These are phyloP conservation scores for Tricholoma saponaceum DNA, from an alignment of 768 basidiomycete species.

Conservation along the genomic window DNA sequence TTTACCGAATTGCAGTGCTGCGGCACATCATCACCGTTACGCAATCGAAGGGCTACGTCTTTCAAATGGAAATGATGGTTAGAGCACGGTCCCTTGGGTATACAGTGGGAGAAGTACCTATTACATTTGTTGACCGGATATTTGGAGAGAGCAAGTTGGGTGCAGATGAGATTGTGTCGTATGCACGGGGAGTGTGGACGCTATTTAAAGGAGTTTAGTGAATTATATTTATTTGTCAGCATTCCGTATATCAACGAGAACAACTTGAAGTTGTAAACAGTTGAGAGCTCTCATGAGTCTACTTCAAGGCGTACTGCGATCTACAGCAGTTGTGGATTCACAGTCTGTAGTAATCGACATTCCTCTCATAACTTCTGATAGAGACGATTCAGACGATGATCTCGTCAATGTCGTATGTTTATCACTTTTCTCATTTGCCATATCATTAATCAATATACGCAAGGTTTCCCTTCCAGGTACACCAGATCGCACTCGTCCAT, in stretches of 20 bases:
- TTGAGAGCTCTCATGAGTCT: slow-evolving; percentile 48
- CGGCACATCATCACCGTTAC: slow-evolving; percentile 82
- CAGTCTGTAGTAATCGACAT: no score
- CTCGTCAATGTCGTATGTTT: slow-evolving; percentile 65
- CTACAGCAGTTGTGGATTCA: slow-evolving; percentile 29
- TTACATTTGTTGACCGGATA: slow-evolving; percentile 92
- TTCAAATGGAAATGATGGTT: slow-evolving; percentile 99
- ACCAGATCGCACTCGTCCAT: slow-evolving; percentile 59
- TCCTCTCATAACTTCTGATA: no score
- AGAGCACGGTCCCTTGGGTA: slow-evolving; percentile 82
- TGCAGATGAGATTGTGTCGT: slow-evolving; percentile 83
- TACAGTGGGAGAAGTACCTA: slow-evolving; percentile 86
- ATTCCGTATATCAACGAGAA: no score
- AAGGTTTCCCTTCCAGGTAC: slow-evolving; percentile 69
- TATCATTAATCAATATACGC: not conserved
- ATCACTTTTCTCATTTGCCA: slow-evolving; percentile 4
- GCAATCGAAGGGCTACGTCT: slow-evolving; percentile 87
- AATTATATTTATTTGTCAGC: slow-evolving; percentile 27
- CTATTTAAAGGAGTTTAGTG: slow-evolving; percentile 69
- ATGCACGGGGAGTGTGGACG: slow-evolving; percentile 80
- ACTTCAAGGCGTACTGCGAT: slow-evolving; percentile 65
- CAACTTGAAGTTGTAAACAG: not conserved
- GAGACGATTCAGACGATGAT: slow-evolving; percentile 56
- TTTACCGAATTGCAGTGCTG: slow-evolving; percentile 76
- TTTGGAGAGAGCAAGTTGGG: slow-evolving; percentile 93